Percentiles rank a stretch among this genome's conserved stretches.
phyloP scores from a whole-genome alignment of 2,329 filamentous ascomycete genomes.

The Xylaria sp. region DNA sequence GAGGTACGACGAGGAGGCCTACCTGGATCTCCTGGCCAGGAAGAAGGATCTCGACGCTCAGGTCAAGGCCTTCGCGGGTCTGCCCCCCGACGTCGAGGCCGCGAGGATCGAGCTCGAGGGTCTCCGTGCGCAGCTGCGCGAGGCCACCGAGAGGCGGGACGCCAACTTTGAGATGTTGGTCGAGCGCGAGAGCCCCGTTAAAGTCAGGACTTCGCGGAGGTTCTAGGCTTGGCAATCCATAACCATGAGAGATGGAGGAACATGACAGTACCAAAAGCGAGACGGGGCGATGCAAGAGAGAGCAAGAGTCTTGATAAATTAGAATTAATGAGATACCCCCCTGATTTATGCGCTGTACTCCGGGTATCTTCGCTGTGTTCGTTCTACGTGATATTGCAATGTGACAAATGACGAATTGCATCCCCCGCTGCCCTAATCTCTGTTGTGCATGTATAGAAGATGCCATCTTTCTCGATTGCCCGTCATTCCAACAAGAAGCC shows the following conservation, averaged over 20 bases:
- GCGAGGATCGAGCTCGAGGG: conserved; percentile 77
- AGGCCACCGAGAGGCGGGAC: conserved; percentile 72
- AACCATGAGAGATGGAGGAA: not conserved
- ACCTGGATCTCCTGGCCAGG: conserved; percentile 64
- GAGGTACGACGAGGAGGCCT: conserved; percentile 65
- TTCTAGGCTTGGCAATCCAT: conserved; percentile 41
- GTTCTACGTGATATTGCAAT: conserved; percentile 28
- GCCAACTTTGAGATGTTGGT: conserved; percentile 78
- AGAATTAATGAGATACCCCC: conserved; percentile 37
- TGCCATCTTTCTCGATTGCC: conserved; percentile 7
- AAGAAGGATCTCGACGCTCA: conserved; percentile 71
- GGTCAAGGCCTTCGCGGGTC: conserved; percentile 72
- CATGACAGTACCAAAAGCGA: not conserved
- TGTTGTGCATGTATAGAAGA: conserved; percentile 20
- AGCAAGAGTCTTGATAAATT: conserved; percentile 13
- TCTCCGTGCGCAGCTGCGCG: conserved; percentile 71
- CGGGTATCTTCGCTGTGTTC: conserved; percentile 37
- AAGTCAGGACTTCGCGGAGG: conserved; percentile 48
- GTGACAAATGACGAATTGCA: conserved; percentile 18
- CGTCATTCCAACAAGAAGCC: not conserved
- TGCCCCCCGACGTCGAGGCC: conserved; percentile 75
- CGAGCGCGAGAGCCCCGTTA: conserved; percentile 66
- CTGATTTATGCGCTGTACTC: conserved; percentile 30
- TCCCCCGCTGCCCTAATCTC: conserved; percentile 3
- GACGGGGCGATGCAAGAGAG: not conserved